These are phyloP conservation scores for Blakeslea trispora DNA, from an alignment of 371 early-diverging fungal species.

Conservation along the genomic window DNA sequence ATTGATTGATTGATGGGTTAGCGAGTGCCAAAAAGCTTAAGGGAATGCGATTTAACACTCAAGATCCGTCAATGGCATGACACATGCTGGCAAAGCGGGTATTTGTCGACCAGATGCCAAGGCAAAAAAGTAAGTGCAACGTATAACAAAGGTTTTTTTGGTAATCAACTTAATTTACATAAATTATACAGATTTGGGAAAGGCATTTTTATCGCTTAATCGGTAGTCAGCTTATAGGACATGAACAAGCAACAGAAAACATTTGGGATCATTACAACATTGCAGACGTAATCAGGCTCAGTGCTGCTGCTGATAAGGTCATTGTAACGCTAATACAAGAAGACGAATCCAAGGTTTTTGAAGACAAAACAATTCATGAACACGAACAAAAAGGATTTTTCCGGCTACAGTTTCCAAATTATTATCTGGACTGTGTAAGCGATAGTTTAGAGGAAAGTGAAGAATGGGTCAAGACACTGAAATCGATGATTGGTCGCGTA, in stretches of 20 bases:
- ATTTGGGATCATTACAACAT: slow-evolving; percentile 42
- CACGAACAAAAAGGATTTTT: slow-evolving; percentile 44
- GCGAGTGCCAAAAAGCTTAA: slow-evolving; percentile 42
- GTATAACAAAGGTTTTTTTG: neutral
- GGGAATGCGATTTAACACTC: slow-evolving; percentile 48
- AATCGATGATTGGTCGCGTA: slow-evolving; percentile 49
- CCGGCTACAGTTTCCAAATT: slow-evolving; percentile 39
- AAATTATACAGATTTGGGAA: slow-evolving; percentile 38
- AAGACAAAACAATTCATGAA: slow-evolving; percentile 27
- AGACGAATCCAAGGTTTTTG: slow-evolving; percentile 28
- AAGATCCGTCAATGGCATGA: slow-evolving; percentile 50
- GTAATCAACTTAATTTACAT: slow-evolving; percentile 2
- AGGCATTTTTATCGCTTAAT: slow-evolving; percentile 41
- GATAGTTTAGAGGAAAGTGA: slow-evolving; percentile 44
- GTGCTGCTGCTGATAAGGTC: slow-evolving; percentile 45
- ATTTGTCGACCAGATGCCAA: slow-evolving; percentile 35
- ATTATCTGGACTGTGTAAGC: slow-evolving; percentile 43
- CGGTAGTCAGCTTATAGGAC: slow-evolving; percentile 42
- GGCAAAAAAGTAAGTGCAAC: slow-evolving; percentile 31
- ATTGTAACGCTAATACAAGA: slow-evolving; percentile 39
- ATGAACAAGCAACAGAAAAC: slow-evolving; percentile 18
- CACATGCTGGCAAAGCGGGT: slow-evolving; percentile 46
- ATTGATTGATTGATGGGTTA: too few species aligned
- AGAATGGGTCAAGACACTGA: slow-evolving; percentile 46
- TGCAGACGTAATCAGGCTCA: slow-evolving; percentile 39